Base-by-base conservation (phyloP, 169 alveolate species). In the Plasmodium blacklocki region DNA sequence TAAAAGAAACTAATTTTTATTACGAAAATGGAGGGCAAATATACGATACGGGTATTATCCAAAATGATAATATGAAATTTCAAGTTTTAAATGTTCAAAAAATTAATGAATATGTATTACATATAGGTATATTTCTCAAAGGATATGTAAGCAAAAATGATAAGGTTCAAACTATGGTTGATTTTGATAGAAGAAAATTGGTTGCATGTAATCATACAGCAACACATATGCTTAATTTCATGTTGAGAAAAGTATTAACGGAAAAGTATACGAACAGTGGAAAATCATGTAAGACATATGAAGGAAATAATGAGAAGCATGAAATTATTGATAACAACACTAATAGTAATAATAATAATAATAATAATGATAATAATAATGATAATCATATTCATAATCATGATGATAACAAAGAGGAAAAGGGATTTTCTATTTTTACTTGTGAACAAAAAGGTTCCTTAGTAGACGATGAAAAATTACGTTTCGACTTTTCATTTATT, bases 171-270 rank as follows among this genome's bases (percentile, higher is more conserved):
- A 89, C 95, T 15, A 62, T 39, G 14, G 97, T 95, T 21, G 96
- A 96, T 88, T 96, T 93, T 91, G 93, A 78, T 26, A 93, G 98
- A 19, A 93, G 99, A n/a, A 93, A 94, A 26, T 83, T 91, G 67
- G 93, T 95, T 19, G 98, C 98, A 39, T 96, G 97, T 88, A 97
- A 97, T 90, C 99, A 97, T 95, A 96, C 98, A 0, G 98, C 97
- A 2, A 97, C 98, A 9, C 99, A 97, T 93, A 68, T 97, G 62
- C 91, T 97, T 66, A 97, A 96, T 88, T 96, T 89, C 85, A 98
- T 97, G 26, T 83, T 97, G 15, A 78, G 98, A 54, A 93, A 95
- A 59, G 94, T 94, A 43, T 60, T 86, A 86, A 60, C 50, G 1
- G 92, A 86, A 15, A 12, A 86, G 43, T 14, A 70, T 1, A 32